Conservation (phyloP, 2,329 filamentous ascomycete genomes). For the Trichoderma hamatum region DNA sequence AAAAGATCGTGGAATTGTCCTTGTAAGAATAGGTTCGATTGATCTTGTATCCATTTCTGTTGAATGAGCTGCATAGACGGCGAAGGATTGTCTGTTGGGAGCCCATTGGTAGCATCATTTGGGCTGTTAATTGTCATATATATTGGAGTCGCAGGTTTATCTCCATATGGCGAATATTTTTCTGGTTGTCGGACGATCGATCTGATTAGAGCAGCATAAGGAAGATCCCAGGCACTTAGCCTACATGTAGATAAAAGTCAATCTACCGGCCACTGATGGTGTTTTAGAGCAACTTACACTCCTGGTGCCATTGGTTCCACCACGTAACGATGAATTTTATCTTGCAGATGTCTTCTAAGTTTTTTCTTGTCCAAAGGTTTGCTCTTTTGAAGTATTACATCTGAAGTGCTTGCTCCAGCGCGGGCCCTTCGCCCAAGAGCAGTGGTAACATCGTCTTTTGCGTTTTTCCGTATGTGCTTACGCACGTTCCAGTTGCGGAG, state of each 20-base stretch:
- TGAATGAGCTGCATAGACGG: not conserved
- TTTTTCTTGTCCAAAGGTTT: not conserved
- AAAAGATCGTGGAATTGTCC: not conserved
- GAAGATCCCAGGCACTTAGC: not conserved
- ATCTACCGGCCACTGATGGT: not conserved
- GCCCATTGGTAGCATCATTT: not conserved
- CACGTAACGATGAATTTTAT: not conserved
- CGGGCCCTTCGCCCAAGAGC: not conserved
- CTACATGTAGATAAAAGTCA: not conserved
- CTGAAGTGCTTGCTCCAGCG: not conserved
- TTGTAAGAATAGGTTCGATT: not conserved
- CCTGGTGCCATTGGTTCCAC: not conserved
- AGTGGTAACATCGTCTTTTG: not conserved
- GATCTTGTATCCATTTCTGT: not conserved
- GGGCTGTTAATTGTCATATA: not conserved
- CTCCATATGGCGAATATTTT: not conserved
- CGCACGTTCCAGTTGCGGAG: conserved; percentile 3
- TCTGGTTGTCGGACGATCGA: not conserved
- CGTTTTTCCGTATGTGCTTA: not conserved
- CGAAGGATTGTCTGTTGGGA: not conserved
- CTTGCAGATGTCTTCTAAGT: not conserved
- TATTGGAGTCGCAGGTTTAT: not conserved
- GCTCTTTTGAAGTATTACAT: not conserved
- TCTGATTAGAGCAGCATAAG: not conserved
- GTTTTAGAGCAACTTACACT: not conserved